These are phyloP conservation scores for Nicotiana attenuata DNA, from an alignment of 257 asterid species.

Conservation along the genomic window DNA sequence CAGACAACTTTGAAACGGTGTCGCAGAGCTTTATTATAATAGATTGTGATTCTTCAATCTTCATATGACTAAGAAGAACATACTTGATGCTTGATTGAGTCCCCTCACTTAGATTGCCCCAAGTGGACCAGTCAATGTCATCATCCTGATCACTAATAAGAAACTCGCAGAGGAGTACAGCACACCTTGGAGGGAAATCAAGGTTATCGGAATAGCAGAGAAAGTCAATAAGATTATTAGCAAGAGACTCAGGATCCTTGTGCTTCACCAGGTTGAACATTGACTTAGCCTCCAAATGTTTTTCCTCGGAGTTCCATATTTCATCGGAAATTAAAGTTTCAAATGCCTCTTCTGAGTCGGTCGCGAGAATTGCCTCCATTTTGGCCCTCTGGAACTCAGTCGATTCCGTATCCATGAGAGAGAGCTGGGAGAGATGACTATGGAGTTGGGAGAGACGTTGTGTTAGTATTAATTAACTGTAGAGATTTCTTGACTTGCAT, in stretches of 20 bases:
- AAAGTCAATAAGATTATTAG: conserved; percentile 55
- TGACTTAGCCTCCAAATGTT: conserved; percentile 81
- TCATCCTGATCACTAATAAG: conserved; percentile 61
- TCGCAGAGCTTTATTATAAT: too few relatives aligned
- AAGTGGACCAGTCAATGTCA: conserved; percentile 37
- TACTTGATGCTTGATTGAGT: too few relatives aligned
- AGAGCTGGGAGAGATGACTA: too few relatives aligned
- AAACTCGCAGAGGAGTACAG: conserved; percentile 70
- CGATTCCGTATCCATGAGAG: too few relatives aligned
- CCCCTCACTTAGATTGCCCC: too few relatives aligned
- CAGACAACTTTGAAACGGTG: too few relatives aligned
- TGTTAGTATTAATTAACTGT: too few relatives aligned
- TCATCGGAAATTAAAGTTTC: conserved; percentile 59
- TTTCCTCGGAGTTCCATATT: conserved; percentile 48
- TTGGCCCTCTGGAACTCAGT: conserved; percentile 43
- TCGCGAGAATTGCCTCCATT: conserved; percentile 60
- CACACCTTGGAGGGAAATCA: conserved; percentile 69
- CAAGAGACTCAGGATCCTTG: conserved; percentile 76
- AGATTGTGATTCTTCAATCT: too few relatives aligned
- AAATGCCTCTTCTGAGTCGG: conserved; percentile 59
- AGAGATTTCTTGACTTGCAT: too few relatives aligned
- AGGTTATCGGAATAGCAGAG: conserved; percentile 41
- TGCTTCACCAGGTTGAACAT: conserved; percentile 68
- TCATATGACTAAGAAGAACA: too few relatives aligned
- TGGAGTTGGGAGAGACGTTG: too few relatives aligned